Evolutionary conservation across 2,329 filamentous ascomycete species (phyloP).

Genomic region (Penicillium sp.): DNA sequence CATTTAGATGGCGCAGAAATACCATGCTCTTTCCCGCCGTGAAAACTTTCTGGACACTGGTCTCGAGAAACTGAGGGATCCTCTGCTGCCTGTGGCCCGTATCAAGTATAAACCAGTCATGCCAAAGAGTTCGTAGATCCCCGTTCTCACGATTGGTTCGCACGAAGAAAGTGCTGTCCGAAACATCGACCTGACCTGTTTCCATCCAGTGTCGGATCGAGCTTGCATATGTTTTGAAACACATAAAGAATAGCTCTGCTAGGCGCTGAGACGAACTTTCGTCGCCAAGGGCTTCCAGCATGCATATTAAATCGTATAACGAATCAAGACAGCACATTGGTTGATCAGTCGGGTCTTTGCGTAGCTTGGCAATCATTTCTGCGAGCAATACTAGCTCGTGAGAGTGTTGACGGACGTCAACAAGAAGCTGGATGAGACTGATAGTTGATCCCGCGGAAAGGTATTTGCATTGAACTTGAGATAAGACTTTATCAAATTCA

Average conservation of each 20-base stretch:
- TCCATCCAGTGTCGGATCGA: slow-evolving; percentile 81
- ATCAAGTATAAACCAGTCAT: slow-evolving; percentile 61
- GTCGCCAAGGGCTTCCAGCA: slow-evolving; percentile 62
- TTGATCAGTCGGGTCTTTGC: slow-evolving; percentile 36
- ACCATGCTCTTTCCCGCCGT: slow-evolving; percentile 81
- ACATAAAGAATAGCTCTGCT: slow-evolving; percentile 65
- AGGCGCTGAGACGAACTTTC: slow-evolving; percentile 54
- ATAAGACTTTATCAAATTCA: slow-evolving; percentile 52
- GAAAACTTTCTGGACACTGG: slow-evolving; percentile 64
- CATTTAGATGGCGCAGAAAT: slow-evolving; percentile 64
- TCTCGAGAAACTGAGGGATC: slow-evolving; percentile 65
- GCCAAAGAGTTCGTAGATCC: slow-evolving; percentile 63
- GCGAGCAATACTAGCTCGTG: slow-evolving; percentile 54
- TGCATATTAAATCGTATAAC: slow-evolving; percentile 61
- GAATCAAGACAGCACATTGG: slow-evolving; percentile 70
- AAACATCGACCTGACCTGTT: slow-evolving; percentile 57
- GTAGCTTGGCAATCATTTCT: slow-evolving; percentile 52
- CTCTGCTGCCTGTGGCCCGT: slow-evolving; percentile 51
- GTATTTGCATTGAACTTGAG: slow-evolving; percentile 53
- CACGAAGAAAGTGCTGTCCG: slow-evolving; percentile 68
- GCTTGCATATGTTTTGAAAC: slow-evolving; percentile 70
- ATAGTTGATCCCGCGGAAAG: slow-evolving; percentile 50
- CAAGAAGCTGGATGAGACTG: slow-evolving; percentile 57
- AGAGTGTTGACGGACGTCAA: slow-evolving; percentile 49
- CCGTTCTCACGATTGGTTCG: slow-evolving; percentile 48